These are phyloP conservation scores for Tarenaya hassleriana DNA, from an alignment of 345 rosid species.

Conservation along the genomic window DNA sequence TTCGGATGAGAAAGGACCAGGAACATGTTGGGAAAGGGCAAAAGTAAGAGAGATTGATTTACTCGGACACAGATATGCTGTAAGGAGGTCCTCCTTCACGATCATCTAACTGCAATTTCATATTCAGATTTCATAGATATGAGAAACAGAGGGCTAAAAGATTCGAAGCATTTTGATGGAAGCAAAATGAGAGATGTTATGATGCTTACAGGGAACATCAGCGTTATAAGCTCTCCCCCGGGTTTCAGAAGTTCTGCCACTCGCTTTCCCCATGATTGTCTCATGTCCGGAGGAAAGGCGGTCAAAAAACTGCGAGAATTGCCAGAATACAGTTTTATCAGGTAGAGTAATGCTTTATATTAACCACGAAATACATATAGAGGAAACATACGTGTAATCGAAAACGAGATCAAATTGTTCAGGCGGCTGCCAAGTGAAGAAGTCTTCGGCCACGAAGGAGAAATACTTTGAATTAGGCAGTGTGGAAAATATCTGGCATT, in stretches of 20 bases:
- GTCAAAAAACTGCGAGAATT: slow-evolving; percentile 58
- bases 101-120: slow-evolving; percentile 48
- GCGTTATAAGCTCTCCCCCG: slow-evolving; percentile 74
- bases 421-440: slow-evolving; percentile 68
- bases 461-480: slow-evolving; percentile 44
- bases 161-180: too few relatives aligned
- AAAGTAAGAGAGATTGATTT: slow-evolving; percentile 24
- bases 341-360: too few relatives aligned
- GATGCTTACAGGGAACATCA: slow-evolving; percentile 61
- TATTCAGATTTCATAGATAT: slow-evolving; percentile 4
- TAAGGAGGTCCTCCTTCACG: slow-evolving; percentile 78
- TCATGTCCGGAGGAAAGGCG: slow-evolving; percentile 45
- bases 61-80: slow-evolving; percentile 69
- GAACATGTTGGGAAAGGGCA: too few relatives aligned
- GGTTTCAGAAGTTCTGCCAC: slow-evolving; percentile 52
- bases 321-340: slow-evolving; percentile 1
- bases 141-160: background rate
- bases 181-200: background rate
- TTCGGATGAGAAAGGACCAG: background rate
- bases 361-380: background rate
- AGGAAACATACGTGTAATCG: slow-evolving; percentile 65
- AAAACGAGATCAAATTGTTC: slow-evolving; percentile 67
- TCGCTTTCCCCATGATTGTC: slow-evolving; percentile 58
- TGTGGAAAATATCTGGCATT: slow-evolving; percentile 51
- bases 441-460: slow-evolving; percentile 54